Conservation (phyloP, 163 green algal genomes). For the Chlorella variabilis region DNA sequence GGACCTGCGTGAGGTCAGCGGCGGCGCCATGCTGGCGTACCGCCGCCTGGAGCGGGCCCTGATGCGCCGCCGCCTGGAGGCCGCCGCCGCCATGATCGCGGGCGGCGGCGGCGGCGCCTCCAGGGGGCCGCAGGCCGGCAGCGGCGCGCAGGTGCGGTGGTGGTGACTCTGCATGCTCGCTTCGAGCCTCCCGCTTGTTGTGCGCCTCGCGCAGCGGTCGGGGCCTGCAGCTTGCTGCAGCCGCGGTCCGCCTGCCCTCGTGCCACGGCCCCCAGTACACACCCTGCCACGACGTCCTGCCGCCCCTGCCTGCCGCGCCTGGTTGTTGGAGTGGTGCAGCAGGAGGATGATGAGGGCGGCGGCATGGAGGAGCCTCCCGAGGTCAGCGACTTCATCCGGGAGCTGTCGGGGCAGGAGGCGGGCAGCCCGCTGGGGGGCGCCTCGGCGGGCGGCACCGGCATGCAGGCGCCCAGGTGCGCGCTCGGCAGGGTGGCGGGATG, state of each 20-base stretch:
- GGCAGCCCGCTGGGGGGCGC: not conserved
- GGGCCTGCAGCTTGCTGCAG: not conserved
- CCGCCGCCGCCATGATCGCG: slow-evolving; percentile 16
- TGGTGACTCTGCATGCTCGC: not conserved
- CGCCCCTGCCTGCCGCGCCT: too few species aligned
- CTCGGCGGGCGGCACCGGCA: not conserved
- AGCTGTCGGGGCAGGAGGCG: slow-evolving; percentile 2
- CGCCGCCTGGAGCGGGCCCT: slow-evolving; percentile 24
- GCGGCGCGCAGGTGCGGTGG: not conserved
- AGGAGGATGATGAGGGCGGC: slow-evolving; percentile 16
- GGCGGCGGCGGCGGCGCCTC: not conserved
- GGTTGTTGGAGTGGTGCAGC: too few species aligned
- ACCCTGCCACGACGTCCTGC: too few species aligned
- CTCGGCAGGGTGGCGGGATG: not conserved
- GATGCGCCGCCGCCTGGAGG: slow-evolving; percentile 25
- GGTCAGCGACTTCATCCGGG: slow-evolving; percentile 26
- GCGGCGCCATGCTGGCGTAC: slow-evolving; percentile 23
- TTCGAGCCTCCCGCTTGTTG: too few species aligned
- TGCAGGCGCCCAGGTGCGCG: not conserved
- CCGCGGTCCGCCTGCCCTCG: too few species aligned
- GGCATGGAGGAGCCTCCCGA: slow-evolving; percentile 38
- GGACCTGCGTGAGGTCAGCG: slow-evolving; percentile 24
- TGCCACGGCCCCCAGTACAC: too few species aligned
- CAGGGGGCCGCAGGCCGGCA: not conserved
- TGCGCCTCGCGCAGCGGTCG: too few species aligned